Percentiles rank a stretch among this genome's conserved stretches.
These are phyloP conservation scores for Colletotrichum musae DNA, from an alignment of 2,329 filamentous ascomycete species.

Conservation along the genomic window DNA sequence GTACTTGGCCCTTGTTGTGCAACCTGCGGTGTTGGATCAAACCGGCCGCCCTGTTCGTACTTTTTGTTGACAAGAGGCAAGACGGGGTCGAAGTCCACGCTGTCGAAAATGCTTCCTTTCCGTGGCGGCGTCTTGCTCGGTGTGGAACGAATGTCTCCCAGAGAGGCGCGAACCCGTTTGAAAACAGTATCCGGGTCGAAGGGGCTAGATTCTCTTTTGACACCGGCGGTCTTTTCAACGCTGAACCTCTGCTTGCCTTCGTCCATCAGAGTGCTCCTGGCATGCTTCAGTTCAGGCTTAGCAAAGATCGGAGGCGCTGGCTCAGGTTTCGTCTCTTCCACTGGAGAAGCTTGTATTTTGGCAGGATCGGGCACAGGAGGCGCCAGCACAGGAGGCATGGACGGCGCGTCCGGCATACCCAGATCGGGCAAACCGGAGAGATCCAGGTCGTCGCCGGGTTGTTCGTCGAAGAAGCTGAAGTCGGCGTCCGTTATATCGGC, in stretches of 20 bases:
- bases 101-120: slow-evolving; percentile 66
- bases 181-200: slow-evolving; percentile 72
- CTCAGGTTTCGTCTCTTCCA: slow-evolving; percentile 32
- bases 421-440: slow-evolving; percentile 51
- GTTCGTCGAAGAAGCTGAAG: slow-evolving; percentile 86
- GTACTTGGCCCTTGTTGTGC: slow-evolving; percentile 48
- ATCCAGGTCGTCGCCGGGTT: slow-evolving; percentile 60
- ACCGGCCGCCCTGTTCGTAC: slow-evolving; percentile 70
- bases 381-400: slow-evolving; percentile 12
- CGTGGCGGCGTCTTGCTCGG: slow-evolving; percentile 46
- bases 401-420: slow-evolving; percentile 34
- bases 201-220: slow-evolving; percentile 69
- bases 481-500: slow-evolving; percentile 85
- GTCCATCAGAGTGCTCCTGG: slow-evolving; percentile 66
- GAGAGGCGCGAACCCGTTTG: slow-evolving; percentile 68
- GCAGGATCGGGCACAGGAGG: slow-evolving; percentile 38
- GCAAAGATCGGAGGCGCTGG: slow-evolving; percentile 59
- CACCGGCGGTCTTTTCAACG: slow-evolving; percentile 39
- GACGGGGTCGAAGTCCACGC: slow-evolving; percentile 67
- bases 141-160: slow-evolving; percentile 48
- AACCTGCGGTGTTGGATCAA: slow-evolving; percentile 57
- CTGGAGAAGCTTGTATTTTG: slow-evolving; percentile 38
- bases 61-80: slow-evolving; percentile 70
- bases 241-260: slow-evolving; percentile 52
- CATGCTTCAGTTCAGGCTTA: slow-evolving; percentile 73